A percentile compares a stretch with the other conserved stretches of the same genome.
These are phyloP conservation scores for Tubosaeta sp. DNA, from an alignment of 768 basidiomycete genomes.

Conservation along the genomic window DNA sequence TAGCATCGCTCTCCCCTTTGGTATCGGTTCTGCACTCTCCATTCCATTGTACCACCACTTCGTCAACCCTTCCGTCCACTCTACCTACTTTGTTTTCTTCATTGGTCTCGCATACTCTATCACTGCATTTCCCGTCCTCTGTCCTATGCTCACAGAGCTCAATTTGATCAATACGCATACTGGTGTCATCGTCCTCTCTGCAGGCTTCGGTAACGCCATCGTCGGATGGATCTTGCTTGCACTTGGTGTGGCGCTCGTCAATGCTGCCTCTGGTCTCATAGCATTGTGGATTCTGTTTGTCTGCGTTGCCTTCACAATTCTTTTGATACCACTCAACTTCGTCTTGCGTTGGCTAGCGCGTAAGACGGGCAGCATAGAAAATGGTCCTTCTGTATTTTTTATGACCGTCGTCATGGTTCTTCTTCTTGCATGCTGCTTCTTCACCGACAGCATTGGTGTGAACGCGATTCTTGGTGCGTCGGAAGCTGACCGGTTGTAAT, in stretches of 20 bases:
- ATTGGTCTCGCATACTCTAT: conserved; percentile 88
- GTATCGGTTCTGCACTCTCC: conserved; percentile 67
- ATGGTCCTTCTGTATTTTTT: conserved; percentile 81
- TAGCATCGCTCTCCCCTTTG: conserved; percentile 86
- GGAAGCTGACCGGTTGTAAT: background rate
- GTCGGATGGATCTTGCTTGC: conserved; percentile 88
- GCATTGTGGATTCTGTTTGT: conserved; percentile 81
- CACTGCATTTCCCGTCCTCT: conserved; percentile 82
- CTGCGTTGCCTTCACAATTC: conserved; percentile 75
- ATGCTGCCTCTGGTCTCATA: conserved; percentile 74
- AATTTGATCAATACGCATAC: conserved; percentile 89
- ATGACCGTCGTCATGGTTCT: conserved; percentile 84
- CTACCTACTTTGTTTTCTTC: conserved; percentile 92
- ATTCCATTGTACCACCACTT: conserved; percentile 53
- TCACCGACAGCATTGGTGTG: conserved; percentile 90
- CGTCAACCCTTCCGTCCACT: conserved; percentile 59
- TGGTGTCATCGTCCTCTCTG: conserved; percentile 87
- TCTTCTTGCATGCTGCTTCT: conserved; percentile 83
- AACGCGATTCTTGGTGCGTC: conserved; percentile 80
- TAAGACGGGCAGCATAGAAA: conserved; percentile 74
- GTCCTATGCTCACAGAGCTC: conserved; percentile 84
- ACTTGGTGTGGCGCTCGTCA: conserved; percentile 87
- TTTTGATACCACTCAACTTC: conserved; percentile 63
- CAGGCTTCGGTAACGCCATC: conserved; percentile 87
- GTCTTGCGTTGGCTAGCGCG: conserved; percentile 68